Evolutionary conservation across 2,329 filamentous ascomycete species (phyloP).

Genomic region (Dothistroma pini): DNA sequence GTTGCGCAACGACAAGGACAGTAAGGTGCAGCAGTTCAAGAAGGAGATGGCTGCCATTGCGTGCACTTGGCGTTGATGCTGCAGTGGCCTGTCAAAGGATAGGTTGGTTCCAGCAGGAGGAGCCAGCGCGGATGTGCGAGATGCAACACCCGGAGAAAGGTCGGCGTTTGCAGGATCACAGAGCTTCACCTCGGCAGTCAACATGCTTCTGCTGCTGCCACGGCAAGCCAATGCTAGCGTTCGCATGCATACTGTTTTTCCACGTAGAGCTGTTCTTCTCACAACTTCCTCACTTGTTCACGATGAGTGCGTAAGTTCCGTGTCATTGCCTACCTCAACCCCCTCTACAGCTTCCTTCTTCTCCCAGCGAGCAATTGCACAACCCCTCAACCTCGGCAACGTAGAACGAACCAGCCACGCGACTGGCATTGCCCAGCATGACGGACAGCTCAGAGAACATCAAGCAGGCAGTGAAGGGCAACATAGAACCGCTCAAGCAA

Average conservation of each 20-base stretch:
- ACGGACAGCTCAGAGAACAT: constrained; percentile 12
- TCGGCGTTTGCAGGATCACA: background rate
- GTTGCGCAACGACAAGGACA: background rate
- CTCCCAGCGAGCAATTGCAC: background rate
- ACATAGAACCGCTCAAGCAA: constrained; percentile 18
- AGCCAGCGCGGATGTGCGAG: no score
- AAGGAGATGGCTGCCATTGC: background rate
- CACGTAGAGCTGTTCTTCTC: background rate
- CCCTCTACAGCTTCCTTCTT: background rate
- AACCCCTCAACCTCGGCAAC: background rate
- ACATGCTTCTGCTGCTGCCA: background rate
- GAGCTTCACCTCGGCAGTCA: background rate
- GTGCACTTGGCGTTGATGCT: background rate
- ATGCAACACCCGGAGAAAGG: background rate
- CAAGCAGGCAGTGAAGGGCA: constrained; percentile 23
- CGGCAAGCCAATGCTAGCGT: background rate
- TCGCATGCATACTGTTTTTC: background rate
- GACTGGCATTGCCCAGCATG: constrained; percentile 8
- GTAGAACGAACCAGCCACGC: background rate
- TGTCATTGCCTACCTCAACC: background rate
- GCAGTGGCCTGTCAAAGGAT: background rate
- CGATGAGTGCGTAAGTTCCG: constrained; percentile 3
- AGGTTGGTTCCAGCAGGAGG: no score
- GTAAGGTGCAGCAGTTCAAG: background rate
- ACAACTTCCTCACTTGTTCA: background rate